Evolutionary conservation across 148 eudicot species (phyloP).

Genomic region (Rhododendron henanense): DNA sequence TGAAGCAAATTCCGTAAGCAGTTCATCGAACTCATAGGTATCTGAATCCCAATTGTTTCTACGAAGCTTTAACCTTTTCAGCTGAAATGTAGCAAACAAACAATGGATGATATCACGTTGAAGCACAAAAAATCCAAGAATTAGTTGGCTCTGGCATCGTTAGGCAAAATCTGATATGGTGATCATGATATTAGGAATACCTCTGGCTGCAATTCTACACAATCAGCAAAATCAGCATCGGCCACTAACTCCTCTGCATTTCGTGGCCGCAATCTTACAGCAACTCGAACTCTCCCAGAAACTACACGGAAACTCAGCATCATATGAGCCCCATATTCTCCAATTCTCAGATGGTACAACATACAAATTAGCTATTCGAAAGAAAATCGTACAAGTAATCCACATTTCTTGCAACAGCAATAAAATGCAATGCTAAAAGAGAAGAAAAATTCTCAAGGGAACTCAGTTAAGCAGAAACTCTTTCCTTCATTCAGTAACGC

Average conservation of each 20-base stretch:
- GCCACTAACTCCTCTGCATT: constrained; percentile 75
- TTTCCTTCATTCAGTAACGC: not conserved
- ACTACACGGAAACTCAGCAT: constrained; percentile 35
- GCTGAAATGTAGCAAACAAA: constrained; percentile 38
- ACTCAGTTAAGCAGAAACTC: not conserved
- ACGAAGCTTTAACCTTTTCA: constrained; percentile 78
- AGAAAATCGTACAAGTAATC: not conserved
- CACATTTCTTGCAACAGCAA: not conserved
- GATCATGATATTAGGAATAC: constrained; percentile 23
- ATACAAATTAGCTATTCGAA: not conserved
- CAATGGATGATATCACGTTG: not conserved
- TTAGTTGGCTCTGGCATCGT: not conserved
- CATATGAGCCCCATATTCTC: not conserved
- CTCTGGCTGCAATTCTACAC: constrained; percentile 93
- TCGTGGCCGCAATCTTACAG: constrained; percentile 81
- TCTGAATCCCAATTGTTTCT: constrained; percentile 96
- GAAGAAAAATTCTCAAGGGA: not conserved
- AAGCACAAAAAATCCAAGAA: not conserved
- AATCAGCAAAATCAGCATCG: constrained; percentile 98
- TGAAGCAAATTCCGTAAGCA: constrained; percentile 86
- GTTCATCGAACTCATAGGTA: constrained; percentile 90
- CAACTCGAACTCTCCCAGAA: constrained; percentile 88
- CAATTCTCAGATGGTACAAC: not conserved
- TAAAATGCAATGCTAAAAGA: not conserved
- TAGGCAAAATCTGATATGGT: not conserved